Evolutionary conservation across 768 basidiomycete species (phyloP).

Genomic region (Pleurotus ostreatus): DNA sequence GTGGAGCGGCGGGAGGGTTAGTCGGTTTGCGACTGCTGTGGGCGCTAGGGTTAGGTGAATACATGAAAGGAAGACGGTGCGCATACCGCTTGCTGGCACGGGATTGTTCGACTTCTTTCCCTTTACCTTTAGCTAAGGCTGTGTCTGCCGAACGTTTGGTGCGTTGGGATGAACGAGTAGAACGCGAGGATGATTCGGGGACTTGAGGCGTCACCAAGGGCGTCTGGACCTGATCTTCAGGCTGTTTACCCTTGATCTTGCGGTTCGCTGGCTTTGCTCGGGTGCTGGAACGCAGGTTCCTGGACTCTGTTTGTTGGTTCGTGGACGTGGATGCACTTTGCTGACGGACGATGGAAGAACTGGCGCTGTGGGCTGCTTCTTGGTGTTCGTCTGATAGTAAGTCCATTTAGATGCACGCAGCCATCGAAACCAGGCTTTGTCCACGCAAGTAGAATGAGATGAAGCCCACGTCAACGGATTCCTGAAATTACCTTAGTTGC

Average conservation of each 20-base stretch:
- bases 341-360: conserved; percentile 44
- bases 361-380: conserved; percentile 71
- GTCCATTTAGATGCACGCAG: conserved; percentile 92
- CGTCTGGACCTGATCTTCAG: conserved; percentile 28
- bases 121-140: conserved; percentile 55
- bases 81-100: conserved; percentile 64
- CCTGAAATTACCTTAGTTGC: conserved; percentile 1
- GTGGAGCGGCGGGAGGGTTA: conserved; percentile 32
- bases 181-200: conserved; percentile 30
- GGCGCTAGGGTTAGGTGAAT: conserved; percentile 17
- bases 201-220: conserved; percentile 28
- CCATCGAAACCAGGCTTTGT: conserved; percentile 65
- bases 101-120: conserved; percentile 50
- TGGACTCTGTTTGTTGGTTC: conserved; percentile 36
- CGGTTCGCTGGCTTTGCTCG: conserved; percentile 73
- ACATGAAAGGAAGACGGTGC: conserved; percentile 16
- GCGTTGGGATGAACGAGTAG: conserved; percentile 29
- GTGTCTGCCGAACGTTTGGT: conserved; percentile 54
- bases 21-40: conserved; percentile 61
- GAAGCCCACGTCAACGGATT: not conserved
- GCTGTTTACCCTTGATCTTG: conserved; percentile 58
- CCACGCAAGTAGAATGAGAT: conserved; percentile 37
- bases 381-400: conserved; percentile 68
- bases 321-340: conserved; percentile 33
- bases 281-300: conserved; percentile 68